Base-by-base conservation (phyloP, 441 rosid genomes). In the Daphne laureola region DNA sequence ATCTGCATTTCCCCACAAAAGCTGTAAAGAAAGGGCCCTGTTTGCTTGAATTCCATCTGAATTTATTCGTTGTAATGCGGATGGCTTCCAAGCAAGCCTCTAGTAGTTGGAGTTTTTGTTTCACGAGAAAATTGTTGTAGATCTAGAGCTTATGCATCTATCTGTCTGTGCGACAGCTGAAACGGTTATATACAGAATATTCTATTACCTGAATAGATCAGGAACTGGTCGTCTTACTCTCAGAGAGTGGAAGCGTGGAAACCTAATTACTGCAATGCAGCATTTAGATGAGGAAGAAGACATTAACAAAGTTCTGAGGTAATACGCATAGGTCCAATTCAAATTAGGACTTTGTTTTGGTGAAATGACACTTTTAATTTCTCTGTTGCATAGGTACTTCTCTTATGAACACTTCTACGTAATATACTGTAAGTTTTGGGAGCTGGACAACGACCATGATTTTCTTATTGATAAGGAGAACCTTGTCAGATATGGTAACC, bases 171-270 rank as follows among this genome's bases (percentile, higher is more conserved):
- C 49, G 23, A 50, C 86, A 84, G 92, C 83, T 63, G 88, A 84
- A 73, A 84, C 92, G 14, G 88, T 84, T 61, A 64, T 84, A 73
- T 79, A 81, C 80, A 79, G 84, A 78, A 81, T 84, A 64, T 84
- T 81, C 73, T 81, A 78, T 76, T 62, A 81, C 73, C 74, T 73
- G 52, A 82, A 84, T 75, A 79, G 81, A 73, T 64, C 83, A 45
- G 86, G 78, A 57, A 79, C 73, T 68, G 88, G 88, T 47, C 76
- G 58, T 40, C 79, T 84, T 62, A 78, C 86, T 48, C 78, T 84
- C 51, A 75, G 83, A 72, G 92, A 84, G 79, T 73, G 81, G 67
- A 84, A 79, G 68, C 84, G 76, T 56, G 92, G 92, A 53, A 78
- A 79, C 55, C 66, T 84, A 58, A 58, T 81, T 59, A 73, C 75